Evolutionary conservation across 1,284 basidiomycete genomes (phyloP), one percentile per base, ranked within the genome.

Genomic region (Fomitiporia mediterranea): DNA sequence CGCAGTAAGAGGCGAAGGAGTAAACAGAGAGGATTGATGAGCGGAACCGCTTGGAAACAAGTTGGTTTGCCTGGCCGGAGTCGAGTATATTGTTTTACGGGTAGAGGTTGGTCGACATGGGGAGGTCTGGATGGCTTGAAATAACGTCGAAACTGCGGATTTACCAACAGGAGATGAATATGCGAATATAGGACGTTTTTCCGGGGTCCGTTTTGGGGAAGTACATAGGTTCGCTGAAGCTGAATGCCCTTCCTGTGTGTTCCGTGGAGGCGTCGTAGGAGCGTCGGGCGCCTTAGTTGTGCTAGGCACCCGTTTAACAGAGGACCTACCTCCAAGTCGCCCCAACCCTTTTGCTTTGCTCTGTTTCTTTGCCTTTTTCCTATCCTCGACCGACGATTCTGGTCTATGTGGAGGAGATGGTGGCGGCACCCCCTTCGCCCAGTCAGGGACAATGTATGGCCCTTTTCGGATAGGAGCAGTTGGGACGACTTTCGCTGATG

Each of bases 61-160:
- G 19, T 42, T 27, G 9, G 35, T 19, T 19, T 27, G 15, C 19
- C 38, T 53, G 8, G 46, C 46, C 19, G 52, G 56, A 11, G 56
- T 58, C 27, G 35, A 27, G 17, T 28, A 34, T n/a, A 42, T 27
- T 8, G 21, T 32, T 49, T 50, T 44, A 15, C 38, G 56, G 27
- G n/a, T 30, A 43, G 38, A 39, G 40, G 13, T 27, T 17, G 57
- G 40, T 15, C 57, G 48, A 32, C 28, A 40, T n/a, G 57, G 57
- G 25, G 57, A 59, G 13, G 57, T 59, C 30, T 51, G 53, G 42
- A 59, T 55, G n/a, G 57, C 57, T 25, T 55, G 57, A 19, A 59
- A 59, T 15, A 59, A 51, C 11, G 53, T 21, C 11, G 53, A 19
- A 21, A 43, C 27, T 7, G 34, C 17, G 2, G 57, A 35, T 27